A percentile compares a stretch with the other conserved stretches of the same genome.
These are phyloP conservation scores for Brettanomyces custersianus DNA, from an alignment of 805 yeast species.

Conservation along the genomic window DNA sequence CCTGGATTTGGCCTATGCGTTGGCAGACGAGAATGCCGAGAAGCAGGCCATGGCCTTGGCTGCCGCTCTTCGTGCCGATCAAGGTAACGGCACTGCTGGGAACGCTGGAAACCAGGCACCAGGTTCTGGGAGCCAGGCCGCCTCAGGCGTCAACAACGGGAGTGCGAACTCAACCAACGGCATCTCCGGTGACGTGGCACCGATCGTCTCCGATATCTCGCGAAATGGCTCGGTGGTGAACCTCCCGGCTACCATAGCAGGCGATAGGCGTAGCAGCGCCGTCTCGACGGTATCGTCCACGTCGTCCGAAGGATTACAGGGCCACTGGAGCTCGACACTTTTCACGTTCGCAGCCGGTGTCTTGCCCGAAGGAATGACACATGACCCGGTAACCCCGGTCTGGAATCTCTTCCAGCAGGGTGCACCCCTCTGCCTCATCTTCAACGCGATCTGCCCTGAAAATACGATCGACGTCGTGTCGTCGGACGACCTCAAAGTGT, in stretches of 20 bases:
- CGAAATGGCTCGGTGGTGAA: neutral
- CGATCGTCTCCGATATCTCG: no score
- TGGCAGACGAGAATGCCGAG: slow-evolving; percentile 63
- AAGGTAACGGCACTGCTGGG: slow-evolving; percentile 2
- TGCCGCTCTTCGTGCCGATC: slow-evolving; percentile 6
- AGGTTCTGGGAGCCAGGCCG: slow-evolving; percentile 1
- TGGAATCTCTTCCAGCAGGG: slow-evolving; percentile 90
- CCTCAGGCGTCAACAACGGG: slow-evolving; percentile 1
- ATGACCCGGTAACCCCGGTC: slow-evolving; percentile 89
- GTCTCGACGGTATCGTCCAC: neutral
- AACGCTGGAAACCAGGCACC: neutral
- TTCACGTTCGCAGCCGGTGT: slow-evolving; percentile 70
- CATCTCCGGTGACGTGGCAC: neutral
- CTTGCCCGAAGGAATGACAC: slow-evolving; percentile 59
- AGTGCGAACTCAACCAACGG: neutral
- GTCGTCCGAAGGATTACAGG: slow-evolving; percentile 4
- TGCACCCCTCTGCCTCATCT: slow-evolving; percentile 79
- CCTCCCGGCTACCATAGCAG: neutral
- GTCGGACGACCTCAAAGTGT: slow-evolving; percentile 72
- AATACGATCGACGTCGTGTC: slow-evolving; percentile 47
- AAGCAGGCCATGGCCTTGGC: slow-evolving; percentile 47
- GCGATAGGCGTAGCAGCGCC: neutral
- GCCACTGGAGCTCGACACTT: slow-evolving; percentile 29
- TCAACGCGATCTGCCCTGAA: slow-evolving; percentile 56
- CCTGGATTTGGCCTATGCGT: slow-evolving; percentile 50